Percentiles rank a stretch among this genome's conserved stretches.
These are phyloP conservation scores for Imleria badia DNA, from an alignment of 768 basidiomycete species.

Conservation along the genomic window DNA sequence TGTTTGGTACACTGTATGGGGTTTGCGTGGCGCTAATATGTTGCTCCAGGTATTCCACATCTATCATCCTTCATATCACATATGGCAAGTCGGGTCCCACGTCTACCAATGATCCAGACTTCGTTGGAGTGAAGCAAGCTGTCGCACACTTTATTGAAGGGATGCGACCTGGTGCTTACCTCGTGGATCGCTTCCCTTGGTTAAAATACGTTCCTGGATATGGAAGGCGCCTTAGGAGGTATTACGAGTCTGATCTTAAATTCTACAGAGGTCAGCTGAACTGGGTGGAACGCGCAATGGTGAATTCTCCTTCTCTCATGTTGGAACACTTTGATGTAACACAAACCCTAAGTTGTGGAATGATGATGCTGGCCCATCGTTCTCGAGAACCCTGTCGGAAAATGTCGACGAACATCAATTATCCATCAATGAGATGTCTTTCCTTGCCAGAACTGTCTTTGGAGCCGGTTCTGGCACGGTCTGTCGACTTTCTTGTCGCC, in stretches of 20 bases:
- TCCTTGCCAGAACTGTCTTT: slow-evolving; percentile 59
- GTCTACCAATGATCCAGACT: slow-evolving; percentile 23
- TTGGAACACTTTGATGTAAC: neutral
- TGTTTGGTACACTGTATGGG: slow-evolving; percentile 23
- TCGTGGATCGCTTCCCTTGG: slow-evolving; percentile 37
- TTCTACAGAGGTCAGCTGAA: slow-evolving; percentile 51
- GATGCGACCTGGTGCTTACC: slow-evolving; percentile 33
- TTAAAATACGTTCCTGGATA: slow-evolving; percentile 57
- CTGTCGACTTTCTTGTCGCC: neutral
- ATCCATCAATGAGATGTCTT: slow-evolving; percentile 52
- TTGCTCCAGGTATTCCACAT: slow-evolving; percentile 26
- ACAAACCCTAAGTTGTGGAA: slow-evolving; percentile 5
- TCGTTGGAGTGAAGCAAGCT: slow-evolving; percentile 17
- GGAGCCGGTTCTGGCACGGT: slow-evolving; percentile 62
- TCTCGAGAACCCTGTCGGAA: slow-evolving; percentile 55
- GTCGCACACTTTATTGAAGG: slow-evolving; percentile 28
- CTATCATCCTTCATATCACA: slow-evolving; percentile 24
- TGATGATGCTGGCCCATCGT: slow-evolving; percentile 31
- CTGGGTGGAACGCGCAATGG: slow-evolving; percentile 46
- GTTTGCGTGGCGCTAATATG: neutral
- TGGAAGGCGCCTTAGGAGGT: slow-evolving; percentile 48
- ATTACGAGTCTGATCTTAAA: slow-evolving; percentile 49
- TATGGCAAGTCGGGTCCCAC: slow-evolving; percentile 24
- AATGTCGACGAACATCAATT: slow-evolving; percentile 46
- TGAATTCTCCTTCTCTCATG: slow-evolving; percentile 8